These are phyloP conservation scores for Aspergillus cristatus DNA, from an alignment of 495 filamentous ascomycete species.

Conservation along the genomic window DNA sequence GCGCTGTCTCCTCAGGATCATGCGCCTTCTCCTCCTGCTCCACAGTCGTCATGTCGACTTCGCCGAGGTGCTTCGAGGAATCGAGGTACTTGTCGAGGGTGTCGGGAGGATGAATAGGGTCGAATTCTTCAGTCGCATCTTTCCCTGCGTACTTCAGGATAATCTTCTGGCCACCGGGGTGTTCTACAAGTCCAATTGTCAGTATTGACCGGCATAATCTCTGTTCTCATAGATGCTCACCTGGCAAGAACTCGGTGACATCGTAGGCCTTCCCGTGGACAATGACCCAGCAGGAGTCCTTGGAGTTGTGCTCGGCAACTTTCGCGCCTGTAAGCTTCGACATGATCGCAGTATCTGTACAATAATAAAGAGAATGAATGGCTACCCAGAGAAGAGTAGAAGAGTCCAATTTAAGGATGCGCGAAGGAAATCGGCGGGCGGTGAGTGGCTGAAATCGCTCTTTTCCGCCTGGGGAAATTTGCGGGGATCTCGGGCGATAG, in stretches of 20 bases:
- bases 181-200: conserved; percentile 40
- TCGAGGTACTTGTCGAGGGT: conserved; percentile 68
- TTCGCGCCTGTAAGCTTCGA: conserved; percentile 57
- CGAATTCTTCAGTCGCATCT: conserved; percentile 82
- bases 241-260: conserved; percentile 78
- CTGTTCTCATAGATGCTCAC: conserved; percentile 10
- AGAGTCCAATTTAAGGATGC: no score
- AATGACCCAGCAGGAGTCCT: conserved; percentile 74
- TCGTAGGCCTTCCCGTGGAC: conserved; percentile 91
- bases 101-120: conserved; percentile 89
- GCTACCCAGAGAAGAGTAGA: no score
- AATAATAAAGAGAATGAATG: no score
- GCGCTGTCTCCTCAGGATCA: conserved; percentile 68
- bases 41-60: conserved; percentile 84
- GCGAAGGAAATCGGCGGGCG: no score
- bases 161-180: conserved; percentile 77
- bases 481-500: no score
- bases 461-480: no score
- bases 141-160: conserved; percentile 76
- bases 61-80: conserved; percentile 77
- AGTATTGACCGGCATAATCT: neutral
- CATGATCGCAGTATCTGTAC: neutral
- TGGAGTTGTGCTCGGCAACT: conserved; percentile 75
- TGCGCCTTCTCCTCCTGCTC: conserved; percentile 56
- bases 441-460: no score